Conservation (phyloP, 495 filamentous ascomycete genomes). For the Hapsidospora chrysogenum region DNA sequence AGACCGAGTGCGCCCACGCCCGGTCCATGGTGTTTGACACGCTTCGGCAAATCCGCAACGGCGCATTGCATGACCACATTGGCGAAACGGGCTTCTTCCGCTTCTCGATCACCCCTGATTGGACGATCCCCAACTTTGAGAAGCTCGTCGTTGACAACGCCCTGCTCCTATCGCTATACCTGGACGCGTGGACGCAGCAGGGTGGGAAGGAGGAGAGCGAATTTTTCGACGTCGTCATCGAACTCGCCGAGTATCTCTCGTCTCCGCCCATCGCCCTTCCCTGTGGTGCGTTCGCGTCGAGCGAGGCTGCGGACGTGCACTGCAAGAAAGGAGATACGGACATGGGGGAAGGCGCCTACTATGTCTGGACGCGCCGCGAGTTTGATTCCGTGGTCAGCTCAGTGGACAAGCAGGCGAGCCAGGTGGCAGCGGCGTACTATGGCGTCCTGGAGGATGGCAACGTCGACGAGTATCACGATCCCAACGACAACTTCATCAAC, state of each 20-base stretch:
- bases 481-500: constrained; percentile 86
- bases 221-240: constrained; percentile 64
- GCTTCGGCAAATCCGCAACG: constrained; percentile 63
- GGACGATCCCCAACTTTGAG: constrained; percentile 90
- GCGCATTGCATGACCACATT: constrained; percentile 85
- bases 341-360: constrained; percentile 87
- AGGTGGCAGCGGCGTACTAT: constrained; percentile 71
- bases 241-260: constrained; percentile 70
- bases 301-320: constrained; percentile 85
- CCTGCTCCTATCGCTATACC: constrained; percentile 69
- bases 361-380: constrained; percentile 85
- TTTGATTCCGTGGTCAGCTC: constrained; percentile 58
- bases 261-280: constrained; percentile 45
- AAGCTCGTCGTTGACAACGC: constrained; percentile 97
- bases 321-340: constrained; percentile 59
- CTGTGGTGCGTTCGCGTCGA: constrained; percentile 68
- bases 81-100: constrained; percentile 71
- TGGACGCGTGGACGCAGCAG: constrained; percentile 71
- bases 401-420: constrained; percentile 37
- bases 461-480: constrained; percentile 66
- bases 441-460: constrained; percentile 81
- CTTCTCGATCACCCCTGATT: constrained; percentile 80
- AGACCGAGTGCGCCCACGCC: constrained; percentile 58
- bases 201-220: constrained; percentile 35
- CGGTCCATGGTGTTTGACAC: constrained; percentile 70